A percentile compares a stretch with the other conserved stretches of the same genome.
Conservation (phyloP, 2,329 filamentous ascomycete genomes). For the Ophiosphaerella herpotricha region DNA sequence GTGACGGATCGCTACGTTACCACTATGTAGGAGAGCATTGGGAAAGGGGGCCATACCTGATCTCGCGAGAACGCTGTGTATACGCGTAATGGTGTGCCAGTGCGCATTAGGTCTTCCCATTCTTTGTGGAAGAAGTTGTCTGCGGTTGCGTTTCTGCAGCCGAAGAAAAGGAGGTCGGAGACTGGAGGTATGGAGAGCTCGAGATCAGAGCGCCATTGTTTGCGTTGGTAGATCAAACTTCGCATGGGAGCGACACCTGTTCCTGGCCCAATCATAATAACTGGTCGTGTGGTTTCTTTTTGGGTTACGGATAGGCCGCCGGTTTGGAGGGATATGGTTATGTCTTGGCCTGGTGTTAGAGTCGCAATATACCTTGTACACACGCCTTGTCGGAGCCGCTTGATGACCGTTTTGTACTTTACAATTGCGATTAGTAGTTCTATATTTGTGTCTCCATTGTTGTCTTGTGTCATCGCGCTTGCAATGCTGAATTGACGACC, state of each 20-base stretch:
- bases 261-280: constrained; percentile 80
- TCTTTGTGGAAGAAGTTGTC: constrained; percentile 86
- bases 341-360: constrained; percentile 61
- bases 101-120: constrained; percentile 60
- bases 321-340: constrained; percentile 64
- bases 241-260: constrained; percentile 87
- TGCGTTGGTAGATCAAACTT: constrained; percentile 76
- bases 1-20: constrained; percentile 3
- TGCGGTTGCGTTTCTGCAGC: constrained; percentile 72
- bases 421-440: constrained; percentile 86
- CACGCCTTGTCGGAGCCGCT: constrained; percentile 80
- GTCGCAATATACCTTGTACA: constrained; percentile 84
- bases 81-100: constrained; percentile 56
- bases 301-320: constrained; percentile 51
- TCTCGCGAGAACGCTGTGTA: constrained; percentile 74
- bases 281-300: constrained; percentile 58
- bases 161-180: constrained; percentile 72
- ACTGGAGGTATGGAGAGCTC: neutral
- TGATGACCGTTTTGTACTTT: constrained; percentile 86
- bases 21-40: neutral
- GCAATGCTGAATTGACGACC: constrained; percentile 93
- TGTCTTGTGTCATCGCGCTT: constrained; percentile 58
- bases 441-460: constrained; percentile 51
- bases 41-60: constrained; percentile 47
- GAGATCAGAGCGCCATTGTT: constrained; percentile 42